Conservation (phyloP, 2,329 filamentous ascomycete species). For the Fusarium protoensiforme region DNA sequence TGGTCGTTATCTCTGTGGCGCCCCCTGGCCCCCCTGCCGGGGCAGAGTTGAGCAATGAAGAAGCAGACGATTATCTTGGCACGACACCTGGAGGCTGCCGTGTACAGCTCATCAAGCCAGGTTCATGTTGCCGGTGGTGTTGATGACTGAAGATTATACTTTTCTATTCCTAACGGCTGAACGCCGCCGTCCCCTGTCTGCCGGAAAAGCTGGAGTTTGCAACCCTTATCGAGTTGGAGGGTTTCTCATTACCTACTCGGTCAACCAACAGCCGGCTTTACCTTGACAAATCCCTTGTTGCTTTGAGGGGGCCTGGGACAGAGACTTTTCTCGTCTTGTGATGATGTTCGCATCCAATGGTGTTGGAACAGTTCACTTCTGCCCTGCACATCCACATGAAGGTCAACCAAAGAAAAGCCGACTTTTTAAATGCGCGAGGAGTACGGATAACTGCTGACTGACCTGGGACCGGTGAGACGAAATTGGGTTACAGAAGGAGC, state of each 20-base stretch:
- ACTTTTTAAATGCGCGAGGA: neutral
- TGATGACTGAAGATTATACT: neutral
- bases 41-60: neutral
- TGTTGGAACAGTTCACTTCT: neutral
- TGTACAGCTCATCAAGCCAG: neutral
- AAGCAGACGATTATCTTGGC: neutral
- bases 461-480: neutral
- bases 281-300: neutral
- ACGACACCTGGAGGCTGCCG: neutral
- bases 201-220: neutral
- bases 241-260: neutral
- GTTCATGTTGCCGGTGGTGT: neutral
- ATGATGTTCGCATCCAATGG: neutral
- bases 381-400: neutral
- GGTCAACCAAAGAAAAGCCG: neutral
- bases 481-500: neutral
- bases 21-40: slow-evolving; percentile 14
- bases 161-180: neutral
- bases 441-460: neutral
- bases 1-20: slow-evolving; percentile 33
- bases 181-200: neutral
- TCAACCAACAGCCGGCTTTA: neutral
- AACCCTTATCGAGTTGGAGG: neutral
- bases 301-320: neutral
- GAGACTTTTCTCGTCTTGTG: neutral